phyloP scores from a whole-genome alignment of 2,329 filamentous ascomycete species.

The Calonectria hawksworthii region DNA sequence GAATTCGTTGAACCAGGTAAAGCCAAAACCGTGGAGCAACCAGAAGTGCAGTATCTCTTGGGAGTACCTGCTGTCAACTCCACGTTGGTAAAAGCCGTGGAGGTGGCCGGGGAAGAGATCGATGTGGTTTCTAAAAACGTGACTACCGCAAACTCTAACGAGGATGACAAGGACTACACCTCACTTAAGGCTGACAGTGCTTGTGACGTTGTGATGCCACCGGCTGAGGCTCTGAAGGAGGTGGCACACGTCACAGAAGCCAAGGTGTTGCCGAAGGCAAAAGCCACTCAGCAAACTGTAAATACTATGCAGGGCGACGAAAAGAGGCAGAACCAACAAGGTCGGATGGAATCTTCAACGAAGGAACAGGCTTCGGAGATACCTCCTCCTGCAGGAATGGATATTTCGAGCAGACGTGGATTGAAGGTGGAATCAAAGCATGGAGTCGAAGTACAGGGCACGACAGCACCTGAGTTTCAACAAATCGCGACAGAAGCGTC shows the following conservation, averaged over 20 bases:
- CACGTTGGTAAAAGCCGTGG: not conserved
- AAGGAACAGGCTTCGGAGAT: slow-evolving; percentile 24
- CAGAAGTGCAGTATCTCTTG: not conserved
- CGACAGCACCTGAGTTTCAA: slow-evolving; percentile 42
- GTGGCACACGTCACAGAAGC: not conserved
- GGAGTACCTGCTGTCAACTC: not conserved
- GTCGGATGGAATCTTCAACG: slow-evolving; percentile 7
- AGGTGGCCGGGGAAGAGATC: slow-evolving; percentile 6
- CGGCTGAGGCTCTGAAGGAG: not conserved
- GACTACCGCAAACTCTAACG: not conserved
- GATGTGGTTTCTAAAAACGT: not conserved
- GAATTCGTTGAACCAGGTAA: not conserved
- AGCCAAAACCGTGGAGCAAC: not conserved
- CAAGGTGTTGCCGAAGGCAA: not conserved
- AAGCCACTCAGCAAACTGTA: slow-evolving; percentile 1
- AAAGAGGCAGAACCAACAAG: slow-evolving; percentile 8
- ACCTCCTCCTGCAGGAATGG: not conserved
- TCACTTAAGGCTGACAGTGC: slow-evolving; percentile 21
- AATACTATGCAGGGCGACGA: slow-evolving; percentile 2
- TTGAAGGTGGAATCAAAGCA: slow-evolving; percentile 27
- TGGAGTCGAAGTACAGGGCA: slow-evolving; percentile 38
- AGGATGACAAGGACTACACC: slow-evolving; percentile 11
- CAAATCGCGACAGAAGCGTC: slow-evolving; percentile 32
- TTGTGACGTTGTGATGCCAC: slow-evolving; percentile 27
- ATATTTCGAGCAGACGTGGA: slow-evolving; percentile 19